Percentiles rank a stretch among this genome's conserved stretches.
These are phyloP conservation scores for Alternaria atra DNA, from an alignment of 2,329 filamentous ascomycete genomes.

Conservation along the genomic window DNA sequence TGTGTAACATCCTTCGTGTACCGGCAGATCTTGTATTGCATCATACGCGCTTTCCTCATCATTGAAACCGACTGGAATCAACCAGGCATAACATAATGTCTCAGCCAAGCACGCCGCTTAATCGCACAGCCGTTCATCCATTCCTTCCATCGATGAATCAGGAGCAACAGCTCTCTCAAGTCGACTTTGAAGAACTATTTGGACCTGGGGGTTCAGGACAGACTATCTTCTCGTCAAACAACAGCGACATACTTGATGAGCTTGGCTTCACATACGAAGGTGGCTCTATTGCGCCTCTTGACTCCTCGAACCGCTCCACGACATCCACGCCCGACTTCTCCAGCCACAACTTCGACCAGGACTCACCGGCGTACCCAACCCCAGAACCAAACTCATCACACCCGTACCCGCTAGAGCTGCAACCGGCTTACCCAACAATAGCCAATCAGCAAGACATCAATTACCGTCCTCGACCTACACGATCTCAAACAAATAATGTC, in stretches of 20 bases:
- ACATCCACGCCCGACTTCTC: constrained; percentile 23
- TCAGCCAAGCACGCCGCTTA: constrained; percentile 25
- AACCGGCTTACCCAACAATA: constrained; percentile 15
- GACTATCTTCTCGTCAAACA: constrained; percentile 11
- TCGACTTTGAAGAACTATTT: constrained; percentile 23
- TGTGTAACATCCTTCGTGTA: constrained; percentile 32
- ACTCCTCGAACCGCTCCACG: constrained; percentile 13
- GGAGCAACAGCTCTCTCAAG: constrained; percentile 17
- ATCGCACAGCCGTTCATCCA: not conserved
- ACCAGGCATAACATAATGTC: constrained; percentile 24
- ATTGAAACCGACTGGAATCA: not conserved
- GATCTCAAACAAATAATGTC: constrained; percentile 14
- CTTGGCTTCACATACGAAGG: constrained; percentile 11
- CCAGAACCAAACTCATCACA: constrained; percentile 24
- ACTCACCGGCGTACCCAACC: constrained; percentile 16
- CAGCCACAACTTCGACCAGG: constrained; percentile 20
- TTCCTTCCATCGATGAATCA: constrained; percentile 10
- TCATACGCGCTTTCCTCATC: constrained; percentile 6
- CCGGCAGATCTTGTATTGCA: constrained; percentile 5
- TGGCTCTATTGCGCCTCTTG: not conserved
- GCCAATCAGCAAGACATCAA: constrained; percentile 1
- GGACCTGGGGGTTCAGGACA: constrained; percentile 1
- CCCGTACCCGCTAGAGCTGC: constrained; percentile 27
- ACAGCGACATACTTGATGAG: constrained; percentile 18
- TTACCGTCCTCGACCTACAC: constrained; percentile 12